Percentiles rank a stretch among this genome's conserved stretches.
These are phyloP conservation scores for Eragrostis tef DNA, from an alignment of 202 grass and related monocot genomes.

Conservation along the genomic window DNA sequence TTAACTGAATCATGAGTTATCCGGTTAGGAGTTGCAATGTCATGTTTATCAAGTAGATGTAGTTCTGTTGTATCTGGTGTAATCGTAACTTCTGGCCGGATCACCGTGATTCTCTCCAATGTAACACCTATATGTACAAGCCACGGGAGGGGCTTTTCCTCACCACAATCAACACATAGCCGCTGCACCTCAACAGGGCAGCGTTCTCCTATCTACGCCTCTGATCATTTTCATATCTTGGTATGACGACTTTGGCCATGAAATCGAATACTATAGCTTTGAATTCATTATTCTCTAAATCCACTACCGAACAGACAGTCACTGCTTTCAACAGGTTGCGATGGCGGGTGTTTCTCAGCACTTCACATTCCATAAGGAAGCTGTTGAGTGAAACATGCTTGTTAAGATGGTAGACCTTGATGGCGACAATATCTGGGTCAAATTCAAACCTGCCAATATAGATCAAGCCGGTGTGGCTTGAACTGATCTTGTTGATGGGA, in stretches of 20 bases:
- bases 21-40: too few species aligned
- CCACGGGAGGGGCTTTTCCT: too few species aligned
- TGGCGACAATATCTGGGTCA: slow-evolving; percentile 9
- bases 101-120: too few species aligned
- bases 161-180: too few species aligned
- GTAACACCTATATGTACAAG: too few species aligned
- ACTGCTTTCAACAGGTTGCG: slow-evolving; percentile 41
- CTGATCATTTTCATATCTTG: background rate
- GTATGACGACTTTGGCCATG: slow-evolving; percentile 41
- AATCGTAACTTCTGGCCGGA: too few species aligned
- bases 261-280: slow-evolving; percentile 53
- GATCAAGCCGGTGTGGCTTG: slow-evolving; percentile 17
- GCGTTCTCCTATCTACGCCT: too few species aligned
- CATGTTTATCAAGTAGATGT: too few species aligned
- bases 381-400: slow-evolving; percentile 26
- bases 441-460: slow-evolving; percentile 43
- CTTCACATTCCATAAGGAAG: slow-evolving; percentile 33
- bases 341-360: slow-evolving; percentile 40
- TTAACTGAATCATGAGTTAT: too few species aligned
- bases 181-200: too few species aligned
- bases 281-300: slow-evolving; percentile 49
- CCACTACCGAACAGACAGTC: slow-evolving; percentile 37
- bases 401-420: slow-evolving; percentile 24
- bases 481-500: slow-evolving; percentile 15
- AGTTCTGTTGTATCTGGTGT: too few species aligned